phyloP scores from a whole-genome alignment of 768 basidiomycete genomes.

The Phaeotremella fagi region DNA sequence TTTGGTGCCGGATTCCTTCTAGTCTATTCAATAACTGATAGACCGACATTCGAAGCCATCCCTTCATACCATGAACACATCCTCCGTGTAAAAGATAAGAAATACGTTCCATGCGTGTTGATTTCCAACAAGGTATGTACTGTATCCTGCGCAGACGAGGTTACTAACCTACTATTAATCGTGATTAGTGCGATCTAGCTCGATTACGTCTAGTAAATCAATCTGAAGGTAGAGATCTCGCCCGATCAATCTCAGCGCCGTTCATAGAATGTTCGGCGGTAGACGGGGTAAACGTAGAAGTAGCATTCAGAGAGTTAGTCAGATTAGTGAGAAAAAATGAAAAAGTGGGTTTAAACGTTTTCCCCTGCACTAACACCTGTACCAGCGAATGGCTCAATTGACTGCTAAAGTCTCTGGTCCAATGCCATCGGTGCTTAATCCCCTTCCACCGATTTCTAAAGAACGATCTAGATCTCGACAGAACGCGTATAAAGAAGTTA shows the following conservation, averaged over 20 bases:
- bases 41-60: conserved; percentile 53
- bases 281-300: conserved; percentile 52
- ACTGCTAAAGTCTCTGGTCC: not conserved
- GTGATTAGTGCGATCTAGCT: conserved; percentile 33
- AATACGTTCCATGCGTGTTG: conserved; percentile 52
- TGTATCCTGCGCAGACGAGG: too few relatives aligned
- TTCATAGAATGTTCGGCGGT: conserved; percentile 54
- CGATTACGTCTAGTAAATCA: conserved; percentile 30
- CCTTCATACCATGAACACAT: conserved; percentile 52
- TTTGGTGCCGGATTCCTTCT: conserved; percentile 53
- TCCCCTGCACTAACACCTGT: not conserved
- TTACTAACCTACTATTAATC: not conserved
- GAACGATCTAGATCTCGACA: too few relatives aligned
- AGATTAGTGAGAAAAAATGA: conserved; percentile 51
- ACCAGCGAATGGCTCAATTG: not conserved
- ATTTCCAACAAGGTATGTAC: conserved; percentile 52
- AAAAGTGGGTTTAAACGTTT: conserved; percentile 39
- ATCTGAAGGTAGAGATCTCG: conserved; percentile 44
- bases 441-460: not conserved
- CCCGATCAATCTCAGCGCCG: conserved; percentile 44
- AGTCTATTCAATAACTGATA: conserved; percentile 53
- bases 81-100: conserved; percentile 51
- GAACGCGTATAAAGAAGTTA: too few relatives aligned
- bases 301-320: conserved; percentile 51
- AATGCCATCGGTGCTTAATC: not conserved